phyloP scores from a whole-genome alignment of 768 basidiomycete genomes.

The Saitozyma sp. region DNA sequence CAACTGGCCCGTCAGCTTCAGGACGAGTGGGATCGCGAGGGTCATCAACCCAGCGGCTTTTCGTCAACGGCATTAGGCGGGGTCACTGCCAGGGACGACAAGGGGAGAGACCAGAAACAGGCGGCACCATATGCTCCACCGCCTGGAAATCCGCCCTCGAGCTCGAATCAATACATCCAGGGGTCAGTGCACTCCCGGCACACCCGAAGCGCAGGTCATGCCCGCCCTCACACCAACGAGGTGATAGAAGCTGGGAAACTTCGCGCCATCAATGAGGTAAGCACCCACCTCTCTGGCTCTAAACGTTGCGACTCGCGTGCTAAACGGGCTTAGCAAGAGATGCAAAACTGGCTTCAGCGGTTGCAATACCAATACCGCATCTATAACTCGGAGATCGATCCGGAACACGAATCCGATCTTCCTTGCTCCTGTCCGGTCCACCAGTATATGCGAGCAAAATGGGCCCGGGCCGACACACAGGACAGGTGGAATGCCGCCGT shows the following conservation, averaged over 20 bases:
- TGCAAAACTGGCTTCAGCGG: constrained; percentile 15
- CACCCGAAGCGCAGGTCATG: too few species aligned
- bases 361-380: constrained; percentile 13
- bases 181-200: neutral
- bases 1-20: neutral
- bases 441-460: constrained; percentile 12
- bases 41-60: neutral
- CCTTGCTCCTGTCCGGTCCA: constrained; percentile 17
- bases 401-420: constrained; percentile 24
- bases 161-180: neutral
- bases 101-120: neutral
- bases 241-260: constrained; percentile 11
- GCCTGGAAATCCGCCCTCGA: neutral
- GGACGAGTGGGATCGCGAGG: neutral
- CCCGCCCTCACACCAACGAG: constrained; percentile 1
- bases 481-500: constrained; percentile 16
- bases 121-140: neutral
- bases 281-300: neutral
- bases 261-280: constrained; percentile 10
- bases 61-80: neutral
- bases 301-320: neutral
- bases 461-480: constrained; percentile 11
- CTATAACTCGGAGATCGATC: constrained; percentile 25
- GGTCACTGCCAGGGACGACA: neutral
- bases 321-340: constrained; percentile 13